Evolutionary conservation across 768 basidiomycete species (phyloP), one percentile per base, ranked within the genome.

Genomic region (Filobasidium wieringae): DNA sequence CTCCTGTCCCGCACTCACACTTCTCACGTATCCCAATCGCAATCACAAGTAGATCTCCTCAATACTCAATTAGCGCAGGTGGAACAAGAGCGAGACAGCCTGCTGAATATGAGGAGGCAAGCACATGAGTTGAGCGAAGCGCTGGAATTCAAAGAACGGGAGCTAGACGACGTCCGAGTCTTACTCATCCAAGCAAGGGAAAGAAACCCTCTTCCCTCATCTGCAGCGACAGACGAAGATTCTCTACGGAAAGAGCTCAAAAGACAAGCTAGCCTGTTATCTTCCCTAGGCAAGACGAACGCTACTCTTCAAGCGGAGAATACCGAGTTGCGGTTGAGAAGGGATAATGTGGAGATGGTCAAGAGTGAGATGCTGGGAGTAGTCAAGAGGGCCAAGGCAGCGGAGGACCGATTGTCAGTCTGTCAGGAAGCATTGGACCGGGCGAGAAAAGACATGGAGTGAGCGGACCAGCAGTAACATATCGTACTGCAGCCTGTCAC

Each of bases 371-470:
- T 57, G 5, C 67, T 63, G 41, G 62, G 65, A 12, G 52, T 61
- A 0, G 66, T 66, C 51, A 58, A 64, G 45, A 47, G 57, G 22
- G 57, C 68, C 4, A 65, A 63, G 39, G 43, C 55, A 12, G 57
- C 69, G 7, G 65, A 62, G 59, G 68, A 71, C 33, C 60, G 65
- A 49, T 66, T 68, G 8, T 30, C 65, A 52, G 62, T 55, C 4
- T 50, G 70, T 47, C 57, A 65, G 22, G 67, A 67, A 24, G 69
- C 71, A 43, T 50, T 73, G 15, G 70, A 71, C 32, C 61, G 66
- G 12, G 61, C 68, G 8, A 58, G 66, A 29, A 34, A 68, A 17
- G 72, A 73, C 34, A 70, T 73, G 66, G 72, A 73, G 72, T 73
- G 45, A 40, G 68, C 63, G 9, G 19, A 12, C 1, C 26, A 22